Base-by-base conservation (phyloP, 352 stramenopile genomes). In the Phytophthora hibernalis region DNA sequence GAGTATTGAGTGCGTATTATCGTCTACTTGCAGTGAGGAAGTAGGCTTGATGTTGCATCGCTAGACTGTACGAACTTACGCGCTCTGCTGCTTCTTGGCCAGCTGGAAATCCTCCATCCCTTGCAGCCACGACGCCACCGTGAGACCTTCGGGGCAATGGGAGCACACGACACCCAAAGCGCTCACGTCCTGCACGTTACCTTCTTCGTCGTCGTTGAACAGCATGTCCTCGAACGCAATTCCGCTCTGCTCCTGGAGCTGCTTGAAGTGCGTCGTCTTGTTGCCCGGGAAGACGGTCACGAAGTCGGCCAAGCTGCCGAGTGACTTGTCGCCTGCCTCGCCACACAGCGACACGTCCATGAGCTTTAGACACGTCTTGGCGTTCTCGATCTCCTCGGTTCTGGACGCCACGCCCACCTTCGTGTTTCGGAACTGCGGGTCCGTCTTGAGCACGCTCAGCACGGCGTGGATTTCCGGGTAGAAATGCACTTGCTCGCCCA, bases 151-250 rank as follows among this genome's bases (percentile, higher is more conserved):
- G 0, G 85, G 87, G 45, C 81, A 93, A 71, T 93, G 90, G 15
- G 62, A 82, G 26, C 85, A 92, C 31, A 83, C 76, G 16, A 96
- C 87, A 21, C 90, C 88, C 18, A 97, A 50, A 22, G 56, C 58
- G 13, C 72, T 68, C 26, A 97, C 78, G 54, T 90, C 70, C 26
- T 54, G 31, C 54, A 91, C 89, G 75, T 97, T 97, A 64, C 77
- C 78, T 26, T 77, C 74, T 61, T 97, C 87, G 65, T 97, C 97
- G 79, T 99, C 96, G 74, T 98, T 98, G 80, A 99, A 99, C 22
- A 99, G 79, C 96, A 99, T 98, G 57, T 96, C 81, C 65, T 97
- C 80, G 72, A 97, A 98, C 31, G 66, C 73, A 47, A 98, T 82
- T 21, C 85, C 82, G 26, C 91, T 98, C 15, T 91, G 40, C 54